Conservation (phyloP, 768 basidiomycete genomes). For the Galerina marginata region DNA sequence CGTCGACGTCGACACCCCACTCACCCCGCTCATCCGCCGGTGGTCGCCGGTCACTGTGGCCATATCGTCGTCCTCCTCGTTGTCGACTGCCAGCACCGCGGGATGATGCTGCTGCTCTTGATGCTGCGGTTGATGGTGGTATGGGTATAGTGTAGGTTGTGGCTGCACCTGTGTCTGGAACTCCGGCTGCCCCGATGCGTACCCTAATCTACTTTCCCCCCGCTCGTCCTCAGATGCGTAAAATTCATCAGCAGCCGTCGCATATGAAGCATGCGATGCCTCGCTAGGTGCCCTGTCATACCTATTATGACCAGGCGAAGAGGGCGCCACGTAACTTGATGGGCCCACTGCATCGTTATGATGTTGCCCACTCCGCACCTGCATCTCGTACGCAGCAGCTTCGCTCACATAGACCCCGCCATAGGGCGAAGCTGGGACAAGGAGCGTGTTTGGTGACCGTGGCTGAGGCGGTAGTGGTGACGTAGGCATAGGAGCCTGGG, state of each 20-base stretch:
- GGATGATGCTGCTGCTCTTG: conserved; percentile 16
- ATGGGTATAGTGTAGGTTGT: too few relatives aligned
- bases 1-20: conserved; percentile 30
- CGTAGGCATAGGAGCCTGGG: conserved; percentile 33
- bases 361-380: conserved; percentile 35
- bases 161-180: too few relatives aligned
- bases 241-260: conserved; percentile 50
- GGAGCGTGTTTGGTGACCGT: conserved; percentile 14
- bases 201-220: background rate
- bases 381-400: conserved; percentile 43
- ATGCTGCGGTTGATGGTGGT: conserved; percentile 5
- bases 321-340: conserved; percentile 16
- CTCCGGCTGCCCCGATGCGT: too few relatives aligned
- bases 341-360: background rate
- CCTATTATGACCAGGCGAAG: conserved; percentile 16
- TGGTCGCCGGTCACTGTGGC: conserved; percentile 32
- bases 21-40: conserved; percentile 32
- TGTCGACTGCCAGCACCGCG: conserved; percentile 25
- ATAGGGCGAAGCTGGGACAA: conserved; percentile 14
- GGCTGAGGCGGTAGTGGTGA: conserved; percentile 29
- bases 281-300: conserved; percentile 42
- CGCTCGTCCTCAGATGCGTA: conserved; percentile 36
- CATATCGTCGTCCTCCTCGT: conserved; percentile 33
- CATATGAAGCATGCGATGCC: conserved; percentile 44
- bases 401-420: background rate